Percentiles rank a stretch among this genome's conserved stretches.
phyloP scores from a whole-genome alignment of 345 rosid species.

The Acer negundo region DNA sequence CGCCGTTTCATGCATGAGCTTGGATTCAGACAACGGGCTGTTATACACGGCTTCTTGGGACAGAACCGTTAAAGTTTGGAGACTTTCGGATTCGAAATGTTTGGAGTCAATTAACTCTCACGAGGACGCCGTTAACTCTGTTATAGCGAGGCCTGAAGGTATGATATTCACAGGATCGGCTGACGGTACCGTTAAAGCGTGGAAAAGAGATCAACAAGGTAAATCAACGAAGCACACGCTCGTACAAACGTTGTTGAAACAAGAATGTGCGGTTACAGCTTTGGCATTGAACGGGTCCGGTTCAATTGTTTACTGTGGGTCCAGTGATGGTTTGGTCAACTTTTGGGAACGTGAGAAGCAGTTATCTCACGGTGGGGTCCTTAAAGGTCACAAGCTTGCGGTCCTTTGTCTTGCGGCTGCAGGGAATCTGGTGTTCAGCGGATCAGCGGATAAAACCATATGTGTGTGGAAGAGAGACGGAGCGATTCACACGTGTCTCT shows the following conservation, averaged over 20 bases:
- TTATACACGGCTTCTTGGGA: slow-evolving; percentile 96
- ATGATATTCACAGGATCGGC: slow-evolving; percentile 87
- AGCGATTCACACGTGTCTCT: slow-evolving; percentile 69
- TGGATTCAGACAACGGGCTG: slow-evolving; percentile 62
- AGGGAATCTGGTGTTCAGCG: slow-evolving; percentile 78
- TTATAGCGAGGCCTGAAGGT: slow-evolving; percentile 52
- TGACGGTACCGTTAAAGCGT: slow-evolving; percentile 87
- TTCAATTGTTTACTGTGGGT: slow-evolving; percentile 69
- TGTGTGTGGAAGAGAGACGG: slow-evolving; percentile 90
- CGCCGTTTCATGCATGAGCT: slow-evolving; percentile 80
- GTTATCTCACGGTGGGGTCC: slow-evolving; percentile 71
- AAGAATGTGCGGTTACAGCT: slow-evolving; percentile 91
- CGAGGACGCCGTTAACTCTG: slow-evolving; percentile 93
- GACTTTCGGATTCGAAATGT: slow-evolving; percentile 83
- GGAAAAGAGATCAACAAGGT: slow-evolving; percentile 63
- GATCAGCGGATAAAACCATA: slow-evolving; percentile 95
- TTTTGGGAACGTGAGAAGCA: slow-evolving; percentile 80
- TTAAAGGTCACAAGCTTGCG: slow-evolving; percentile 87
- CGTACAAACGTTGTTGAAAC: slow-evolving; percentile 61
- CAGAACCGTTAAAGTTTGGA: slow-evolving; percentile 88
- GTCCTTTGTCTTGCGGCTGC: slow-evolving; percentile 78
- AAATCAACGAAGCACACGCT: slow-evolving; percentile 61
- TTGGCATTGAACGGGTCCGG: slow-evolving; percentile 55
- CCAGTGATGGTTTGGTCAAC: slow-evolving; percentile 89
- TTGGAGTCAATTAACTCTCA: slow-evolving; percentile 82